phyloP scores from a whole-genome alignment of 805 yeast species.

The Debaryomyces tyrocola region DNA sequence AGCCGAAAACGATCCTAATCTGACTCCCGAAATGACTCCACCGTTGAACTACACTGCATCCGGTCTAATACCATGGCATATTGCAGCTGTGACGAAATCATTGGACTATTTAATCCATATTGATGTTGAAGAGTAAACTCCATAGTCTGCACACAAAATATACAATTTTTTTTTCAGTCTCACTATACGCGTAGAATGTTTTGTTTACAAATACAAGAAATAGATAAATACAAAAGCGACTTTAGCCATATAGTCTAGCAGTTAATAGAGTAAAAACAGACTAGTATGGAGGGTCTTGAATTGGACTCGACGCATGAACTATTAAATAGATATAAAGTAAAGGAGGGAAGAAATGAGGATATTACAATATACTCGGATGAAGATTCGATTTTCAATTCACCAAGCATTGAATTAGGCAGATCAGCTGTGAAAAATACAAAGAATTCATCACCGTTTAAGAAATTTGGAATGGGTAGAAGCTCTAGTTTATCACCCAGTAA shows the following conservation, averaged over 20 bases:
- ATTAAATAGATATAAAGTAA: slow-evolving; percentile 9
- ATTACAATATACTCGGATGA: slow-evolving; percentile 19
- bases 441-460: slow-evolving; percentile 3
- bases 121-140: slow-evolving; percentile 38
- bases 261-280: not conserved
- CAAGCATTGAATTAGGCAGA: slow-evolving; percentile 4
- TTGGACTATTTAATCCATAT: slow-evolving; percentile 61
- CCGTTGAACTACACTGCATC: slow-evolving; percentile 9
- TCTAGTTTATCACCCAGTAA: slow-evolving; percentile 14
- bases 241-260: not conserved
- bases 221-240: not conserved
- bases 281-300: not conserved
- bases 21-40: not conserved
- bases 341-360: slow-evolving; percentile 10
- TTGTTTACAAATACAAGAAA: slow-evolving; percentile 10
- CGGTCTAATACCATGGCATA: slow-evolving; percentile 69
- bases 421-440: not conserved
- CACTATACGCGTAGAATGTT: slow-evolving; percentile 3
- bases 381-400: slow-evolving; percentile 11
- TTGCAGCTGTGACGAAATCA: slow-evolving; percentile 63
- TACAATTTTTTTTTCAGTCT: not conserved
- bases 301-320: slow-evolving; percentile 13
- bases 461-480: slow-evolving; percentile 11
- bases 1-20: not conserved
- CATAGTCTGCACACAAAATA: slow-evolving; percentile 6